Conservation (phyloP, 2,329 filamentous ascomycete species). For the Aspergillus fumigatus region DNA sequence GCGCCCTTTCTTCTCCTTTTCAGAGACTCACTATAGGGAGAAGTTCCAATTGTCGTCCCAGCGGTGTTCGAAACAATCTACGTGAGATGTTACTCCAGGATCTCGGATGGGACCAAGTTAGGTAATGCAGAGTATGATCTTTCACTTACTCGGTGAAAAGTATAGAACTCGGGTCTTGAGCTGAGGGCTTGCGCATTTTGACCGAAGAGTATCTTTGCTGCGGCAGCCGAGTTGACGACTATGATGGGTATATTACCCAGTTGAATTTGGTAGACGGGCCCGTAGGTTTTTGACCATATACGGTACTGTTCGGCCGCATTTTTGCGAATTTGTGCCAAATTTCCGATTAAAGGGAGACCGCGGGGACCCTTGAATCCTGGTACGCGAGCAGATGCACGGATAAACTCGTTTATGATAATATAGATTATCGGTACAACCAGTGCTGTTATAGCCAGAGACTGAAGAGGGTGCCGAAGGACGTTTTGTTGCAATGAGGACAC, state of each 20-base stretch:
- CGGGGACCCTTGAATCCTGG: constrained; percentile 46
- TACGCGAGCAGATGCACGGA: constrained; percentile 44
- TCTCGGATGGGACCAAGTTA: background rate
- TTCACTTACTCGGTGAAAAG: constrained; percentile 51
- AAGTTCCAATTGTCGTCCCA: constrained; percentile 64
- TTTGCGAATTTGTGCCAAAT: constrained; percentile 51
- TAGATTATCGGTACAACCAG: constrained; percentile 40
- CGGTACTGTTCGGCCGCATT: constrained; percentile 57
- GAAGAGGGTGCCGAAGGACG: constrained; percentile 16
- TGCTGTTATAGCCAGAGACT: constrained; percentile 14
- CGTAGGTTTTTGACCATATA: constrained; percentile 49
- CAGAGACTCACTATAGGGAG: constrained; percentile 61
- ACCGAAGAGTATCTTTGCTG: constrained; percentile 50
- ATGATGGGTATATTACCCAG: constrained; percentile 55
- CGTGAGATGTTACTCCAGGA: background rate
- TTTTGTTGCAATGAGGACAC: constrained; percentile 19
- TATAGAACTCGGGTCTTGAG: constrained; percentile 56
- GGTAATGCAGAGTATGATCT: background rate
- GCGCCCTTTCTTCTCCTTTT: constrained; percentile 63
- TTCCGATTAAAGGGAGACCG: constrained; percentile 53
- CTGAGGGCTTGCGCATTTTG: constrained; percentile 52
- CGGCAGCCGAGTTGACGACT: constrained; percentile 52
- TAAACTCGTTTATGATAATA: constrained; percentile 47
- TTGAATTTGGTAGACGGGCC: constrained; percentile 54
- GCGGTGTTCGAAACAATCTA: constrained; percentile 61